These are phyloP conservation scores for Starmerella tilneyi DNA, from an alignment of 805 yeast species.

Conservation along the genomic window DNA sequence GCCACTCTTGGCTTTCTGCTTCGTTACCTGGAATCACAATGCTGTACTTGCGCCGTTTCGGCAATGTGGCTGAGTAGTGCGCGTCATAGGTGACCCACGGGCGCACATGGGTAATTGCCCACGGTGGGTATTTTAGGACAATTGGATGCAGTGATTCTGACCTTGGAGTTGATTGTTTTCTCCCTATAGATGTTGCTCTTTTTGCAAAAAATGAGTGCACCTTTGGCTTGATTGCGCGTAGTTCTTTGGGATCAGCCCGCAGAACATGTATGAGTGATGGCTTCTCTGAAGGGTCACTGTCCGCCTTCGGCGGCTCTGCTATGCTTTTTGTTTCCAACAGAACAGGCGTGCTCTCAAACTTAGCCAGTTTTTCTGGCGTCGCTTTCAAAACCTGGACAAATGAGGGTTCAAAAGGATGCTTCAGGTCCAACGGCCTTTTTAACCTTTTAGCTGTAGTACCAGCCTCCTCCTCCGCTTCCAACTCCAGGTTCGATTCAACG, in stretches of 20 bases:
- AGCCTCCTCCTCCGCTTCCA: background rate
- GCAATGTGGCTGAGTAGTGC: too few relatives aligned
- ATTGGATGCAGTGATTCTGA: background rate
- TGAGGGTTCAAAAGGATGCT: background rate
- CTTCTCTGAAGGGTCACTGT: background rate
- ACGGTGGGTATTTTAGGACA: constrained; percentile 1
- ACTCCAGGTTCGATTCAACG: background rate
- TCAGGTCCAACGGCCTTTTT: background rate
- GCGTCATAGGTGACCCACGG: constrained; percentile 1
- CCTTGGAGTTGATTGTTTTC: constrained; percentile 1
- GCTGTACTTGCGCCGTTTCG: background rate
- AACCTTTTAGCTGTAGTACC: background rate
- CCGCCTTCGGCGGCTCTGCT: background rate
- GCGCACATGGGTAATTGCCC: constrained; percentile 8
- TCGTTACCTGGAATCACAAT: background rate
- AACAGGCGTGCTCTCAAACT: background rate
- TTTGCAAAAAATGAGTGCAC: constrained; percentile 23
- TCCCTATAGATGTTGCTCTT: constrained; percentile 1
- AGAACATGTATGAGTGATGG: constrained; percentile 11
- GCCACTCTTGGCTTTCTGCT: background rate
- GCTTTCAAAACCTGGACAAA: background rate
- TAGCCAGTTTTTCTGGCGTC: background rate
- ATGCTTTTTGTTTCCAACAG: too few relatives aligned
- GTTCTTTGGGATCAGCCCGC: constrained; percentile 2
- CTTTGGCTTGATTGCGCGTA: constrained; percentile 12